These are phyloP conservation scores for Bisporella sp. DNA, from an alignment of 2,329 filamentous ascomycete genomes.

Conservation along the genomic window DNA sequence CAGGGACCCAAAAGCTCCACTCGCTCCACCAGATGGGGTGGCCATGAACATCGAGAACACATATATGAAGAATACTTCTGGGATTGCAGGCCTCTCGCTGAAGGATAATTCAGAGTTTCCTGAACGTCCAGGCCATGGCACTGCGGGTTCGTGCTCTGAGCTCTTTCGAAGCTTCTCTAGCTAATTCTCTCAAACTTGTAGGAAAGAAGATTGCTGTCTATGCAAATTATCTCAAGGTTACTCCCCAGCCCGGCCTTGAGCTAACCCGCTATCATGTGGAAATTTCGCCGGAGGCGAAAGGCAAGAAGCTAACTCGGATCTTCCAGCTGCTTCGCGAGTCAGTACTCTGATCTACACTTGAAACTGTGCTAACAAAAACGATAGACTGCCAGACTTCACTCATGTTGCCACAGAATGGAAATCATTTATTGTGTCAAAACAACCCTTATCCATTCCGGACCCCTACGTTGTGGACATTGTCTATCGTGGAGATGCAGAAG, in stretches of 20 bases:
- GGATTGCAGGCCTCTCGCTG: conserved; percentile 13
- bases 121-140: conserved; percentile 24
- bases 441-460: conserved; percentile 9
- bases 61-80: conserved; percentile 18
- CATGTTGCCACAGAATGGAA: conserved; percentile 22
- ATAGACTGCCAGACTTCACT: conserved; percentile 18
- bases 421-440: conserved; percentile 20
- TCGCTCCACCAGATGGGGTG: conserved; percentile 15
- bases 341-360: not conserved
- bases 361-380: no score
- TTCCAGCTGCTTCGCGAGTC: conserved; percentile 24
- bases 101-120: conserved; percentile 12
- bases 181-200: not conserved
- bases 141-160: conserved; percentile 11
- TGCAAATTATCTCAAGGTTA: conserved; percentile 26
- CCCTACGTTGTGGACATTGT: conserved; percentile 12
- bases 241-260: conserved; percentile 12
- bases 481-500: conserved; percentile 21
- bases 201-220: conserved; percentile 17
- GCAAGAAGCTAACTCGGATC: conserved; percentile 22
- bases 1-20: conserved; percentile 18
- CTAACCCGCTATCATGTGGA: conserved; percentile 24
- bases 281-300: conserved; percentile 17
- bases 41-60: conserved; percentile 24
- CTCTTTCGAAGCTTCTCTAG: not conserved